Base-by-base conservation (phyloP, 345 rosid species). In the Boechera divaricarpa region DNA sequence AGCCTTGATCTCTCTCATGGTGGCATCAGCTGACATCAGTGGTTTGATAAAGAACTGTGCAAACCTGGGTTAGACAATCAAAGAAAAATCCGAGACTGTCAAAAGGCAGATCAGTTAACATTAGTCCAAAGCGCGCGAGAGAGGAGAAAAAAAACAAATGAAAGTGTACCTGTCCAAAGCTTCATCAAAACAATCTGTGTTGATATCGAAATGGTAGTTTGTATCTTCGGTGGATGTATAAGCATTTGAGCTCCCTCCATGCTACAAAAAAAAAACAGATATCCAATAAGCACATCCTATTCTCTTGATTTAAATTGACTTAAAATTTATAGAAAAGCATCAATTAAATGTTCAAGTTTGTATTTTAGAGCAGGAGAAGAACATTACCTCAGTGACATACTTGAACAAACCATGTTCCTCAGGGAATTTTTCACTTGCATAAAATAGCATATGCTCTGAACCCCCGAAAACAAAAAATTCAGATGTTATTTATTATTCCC, bases 401-500 rank as follows among this genome's bases (percentile, higher is more conserved):
- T 87, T 88, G 3, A 82, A 81, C 81, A 87, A 94, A 75, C 91
- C 85, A 80, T 92, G 87, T 87, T 94, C 98, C 77, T 67, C 70
- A 0, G 96, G 98, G 75, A 89, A 94, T 68, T 89, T 94, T 70
- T 90, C 97, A 71, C 98, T 94, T 16, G 98, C 90, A 82, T 85
- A 94, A 76, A 94, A 94, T 54, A 94, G 76, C 98, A 94, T 94
- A 80, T 94, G 98, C 86, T 94, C 97, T 54, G 39, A 68, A 84
- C 2, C 8, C 38, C 32, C 32, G 32, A 31, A 31, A 76, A 4
- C 0, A 48, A 13, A 66, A 18, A 36, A 8, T 8, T 35, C 21
- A 21, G 21, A 60, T 16, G 35, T 39, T 57, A 45, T 13, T 15
- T 31, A 31, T 31, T 0, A 31, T 31, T 31, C 32, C 32, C 39